Percentiles rank a stretch among this genome's conserved stretches.
Evolutionary conservation across 768 basidiomycete genomes (phyloP).

Genomic region (Heimioporus sp.): DNA sequence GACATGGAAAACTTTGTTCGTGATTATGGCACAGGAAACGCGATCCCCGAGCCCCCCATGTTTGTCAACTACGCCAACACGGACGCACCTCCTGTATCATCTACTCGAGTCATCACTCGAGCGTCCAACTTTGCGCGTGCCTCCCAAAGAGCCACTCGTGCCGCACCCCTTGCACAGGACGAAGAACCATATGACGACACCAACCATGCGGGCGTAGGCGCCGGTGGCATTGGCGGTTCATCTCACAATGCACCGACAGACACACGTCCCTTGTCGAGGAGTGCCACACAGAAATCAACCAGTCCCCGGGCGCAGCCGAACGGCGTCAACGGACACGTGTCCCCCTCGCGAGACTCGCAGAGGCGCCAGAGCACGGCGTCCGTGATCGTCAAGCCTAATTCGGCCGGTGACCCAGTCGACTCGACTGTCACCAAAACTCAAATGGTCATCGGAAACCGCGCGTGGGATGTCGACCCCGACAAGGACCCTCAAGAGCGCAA

Average conservation of each 20-base stretch:
- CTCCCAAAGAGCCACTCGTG: constrained; percentile 34
- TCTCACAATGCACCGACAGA: constrained; percentile 34
- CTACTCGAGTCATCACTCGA: constrained; percentile 53
- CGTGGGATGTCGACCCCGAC: constrained; percentile 64
- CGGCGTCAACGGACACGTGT: constrained; percentile 30
- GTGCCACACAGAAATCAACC: constrained; percentile 30
- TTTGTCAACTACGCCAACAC: constrained; percentile 81
- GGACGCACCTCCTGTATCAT: constrained; percentile 61
- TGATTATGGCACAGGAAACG: constrained; percentile 83
- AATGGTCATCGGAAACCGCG: constrained; percentile 54
- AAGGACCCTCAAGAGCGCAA: constrained; percentile 59
- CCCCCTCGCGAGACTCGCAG: constrained; percentile 23
- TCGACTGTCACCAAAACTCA: constrained; percentile 66
- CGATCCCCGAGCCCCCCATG: constrained; percentile 83
- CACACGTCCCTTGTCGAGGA: constrained; percentile 28
- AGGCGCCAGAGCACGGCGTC: constrained; percentile 27
- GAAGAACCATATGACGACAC: constrained; percentile 53
- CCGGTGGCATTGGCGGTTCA: constrained; percentile 46
- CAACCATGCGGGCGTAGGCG: constrained; percentile 64
- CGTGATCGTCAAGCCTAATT: constrained; percentile 26
- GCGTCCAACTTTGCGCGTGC: constrained; percentile 51
- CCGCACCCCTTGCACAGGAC: constrained; percentile 30
- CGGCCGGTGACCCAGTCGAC: constrained; percentile 55
- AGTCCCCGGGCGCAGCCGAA: constrained; percentile 31
- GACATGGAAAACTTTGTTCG: constrained; percentile 91